A percentile compares a stretch with the other conserved stretches of the same genome.
Conservation (phyloP, 148 eudicot genomes). For the Vaccinium macrocarpon region DNA sequence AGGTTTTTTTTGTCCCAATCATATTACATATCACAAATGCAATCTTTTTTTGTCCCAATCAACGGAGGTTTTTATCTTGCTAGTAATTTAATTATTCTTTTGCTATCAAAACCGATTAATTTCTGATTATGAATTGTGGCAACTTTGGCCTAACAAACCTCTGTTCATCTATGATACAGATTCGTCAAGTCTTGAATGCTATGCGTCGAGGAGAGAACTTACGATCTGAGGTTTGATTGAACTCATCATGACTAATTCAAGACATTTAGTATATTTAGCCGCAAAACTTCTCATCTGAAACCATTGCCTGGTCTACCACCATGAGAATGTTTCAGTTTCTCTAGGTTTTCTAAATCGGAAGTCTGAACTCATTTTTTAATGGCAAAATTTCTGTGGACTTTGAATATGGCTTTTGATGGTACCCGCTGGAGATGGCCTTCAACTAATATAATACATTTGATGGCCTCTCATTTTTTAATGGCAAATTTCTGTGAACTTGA, state of each 20-base stretch:
- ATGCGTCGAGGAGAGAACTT: constrained; percentile 46
- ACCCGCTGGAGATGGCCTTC: no score
- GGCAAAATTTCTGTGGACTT: not conserved
- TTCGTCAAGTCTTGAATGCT: constrained; percentile 49
- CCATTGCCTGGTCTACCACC: not conserved
- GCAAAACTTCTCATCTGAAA: constrained; percentile 3
- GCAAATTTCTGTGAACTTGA: not conserved
- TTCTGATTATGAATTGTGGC: not conserved
- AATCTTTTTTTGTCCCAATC: no score
- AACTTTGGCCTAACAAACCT: not conserved
- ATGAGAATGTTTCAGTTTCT: not conserved
- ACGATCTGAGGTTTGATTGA: constrained; percentile 44
- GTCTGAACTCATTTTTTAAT: not conserved
- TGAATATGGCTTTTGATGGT: no score
- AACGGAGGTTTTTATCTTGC: not conserved
- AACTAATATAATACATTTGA: no score
- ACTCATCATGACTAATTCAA: constrained; percentile 7
- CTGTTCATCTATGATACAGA: constrained; percentile 30
- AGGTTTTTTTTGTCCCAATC: no score
- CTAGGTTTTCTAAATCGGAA: not conserved
- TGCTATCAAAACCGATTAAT: not conserved
- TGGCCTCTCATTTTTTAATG: not conserved
- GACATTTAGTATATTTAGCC: not conserved
- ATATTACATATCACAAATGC: no score
- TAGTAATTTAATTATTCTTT: not conserved